Evolutionary conservation across 2,329 filamentous ascomycete species (phyloP), one percentile per base, ranked within the genome.

Genomic region (Alternaria gaisen): DNA sequence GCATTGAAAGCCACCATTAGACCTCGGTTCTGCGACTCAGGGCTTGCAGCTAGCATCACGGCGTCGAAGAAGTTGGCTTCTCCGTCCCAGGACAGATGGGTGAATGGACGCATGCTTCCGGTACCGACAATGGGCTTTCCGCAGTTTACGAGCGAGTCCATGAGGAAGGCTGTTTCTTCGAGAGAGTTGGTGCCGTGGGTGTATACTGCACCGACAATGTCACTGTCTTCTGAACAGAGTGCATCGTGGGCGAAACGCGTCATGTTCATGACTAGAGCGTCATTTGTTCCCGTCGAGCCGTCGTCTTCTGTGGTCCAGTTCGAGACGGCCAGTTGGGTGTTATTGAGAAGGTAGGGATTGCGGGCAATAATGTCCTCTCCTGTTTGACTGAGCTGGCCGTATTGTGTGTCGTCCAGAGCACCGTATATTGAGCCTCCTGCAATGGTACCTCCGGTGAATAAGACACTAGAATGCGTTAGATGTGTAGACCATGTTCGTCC

Each of bases 191-290:
- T 75, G 12, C 72, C 72, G 43, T 74, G 72, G 0, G 72, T 75
- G 51, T 65, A 74, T 16, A 75, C 63, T 0, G 72, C 72, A 10
- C 72, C 72, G 10, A 59, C 65, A 6, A 75, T 74, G 30, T 75
- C 72, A 26, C 71, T 73, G 40, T 74, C 72, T 11, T 58, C 46
- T 0, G 70, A 72, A 32, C 72, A 75, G 2, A 75, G 46, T 2
- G 71, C 71, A 36, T 72, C 68, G 38, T 72, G 55, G 1, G 65
- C 66, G 43, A 75, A 75, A 4, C 72, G 64, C 6, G 72, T 73
- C 72, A 75, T 75, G 58, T 75, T 72, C 72, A 74, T 75, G 28
- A 72, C 72, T 1, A 75, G 41, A 4, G 67, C 65, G 53, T 75
- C 72, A 32, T 69, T 71, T 3, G 71, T 74, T 10, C 72, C 72